Percentiles rank a stretch among this genome's conserved stretches.
These are phyloP conservation scores for Cladosporium sp. DNA, from an alignment of 2,329 filamentous ascomycete species.

Conservation along the genomic window DNA sequence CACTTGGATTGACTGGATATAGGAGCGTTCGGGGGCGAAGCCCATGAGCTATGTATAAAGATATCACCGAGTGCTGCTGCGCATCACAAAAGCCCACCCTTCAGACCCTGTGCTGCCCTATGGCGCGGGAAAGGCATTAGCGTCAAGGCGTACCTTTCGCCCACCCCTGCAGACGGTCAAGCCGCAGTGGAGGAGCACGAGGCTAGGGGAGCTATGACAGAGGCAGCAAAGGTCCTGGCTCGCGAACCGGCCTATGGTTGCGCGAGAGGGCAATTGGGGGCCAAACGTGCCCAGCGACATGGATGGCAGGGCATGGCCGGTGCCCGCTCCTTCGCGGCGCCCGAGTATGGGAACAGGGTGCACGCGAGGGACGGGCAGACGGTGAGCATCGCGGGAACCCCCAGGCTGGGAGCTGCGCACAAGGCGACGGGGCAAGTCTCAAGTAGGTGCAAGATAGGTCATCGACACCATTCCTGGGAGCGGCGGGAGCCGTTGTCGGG, in stretches of 20 bases:
- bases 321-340: conserved; percentile 21
- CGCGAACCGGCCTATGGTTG: conserved; percentile 19
- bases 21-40: conserved; percentile 17
- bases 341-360: conserved; percentile 15
- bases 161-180: conserved; percentile 22
- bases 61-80: conserved; percentile 16
- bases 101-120: conserved; percentile 20
- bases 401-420: conserved; percentile 9
- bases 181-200: conserved; percentile 21
- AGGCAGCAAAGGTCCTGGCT: conserved; percentile 16
- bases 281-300: conserved; percentile 14
- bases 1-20: conserved; percentile 5
- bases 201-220: conserved; percentile 20
- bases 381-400: conserved; percentile 11
- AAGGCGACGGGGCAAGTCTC: not conserved
- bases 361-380: conserved; percentile 20
- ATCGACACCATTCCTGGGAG: conserved; percentile 9
- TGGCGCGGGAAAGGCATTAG: conserved; percentile 16
- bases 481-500: conserved; percentile 15
- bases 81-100: conserved; percentile 9
- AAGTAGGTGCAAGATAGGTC: not conserved
- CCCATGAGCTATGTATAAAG: conserved; percentile 19
- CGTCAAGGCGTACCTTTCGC: conserved; percentile 20
- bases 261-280: conserved; percentile 10
- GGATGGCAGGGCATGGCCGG: conserved; percentile 16